These are phyloP conservation scores for Cadophora luteo-olivacea DNA, from an alignment of 2,329 filamentous ascomycete species.

Conservation along the genomic window DNA sequence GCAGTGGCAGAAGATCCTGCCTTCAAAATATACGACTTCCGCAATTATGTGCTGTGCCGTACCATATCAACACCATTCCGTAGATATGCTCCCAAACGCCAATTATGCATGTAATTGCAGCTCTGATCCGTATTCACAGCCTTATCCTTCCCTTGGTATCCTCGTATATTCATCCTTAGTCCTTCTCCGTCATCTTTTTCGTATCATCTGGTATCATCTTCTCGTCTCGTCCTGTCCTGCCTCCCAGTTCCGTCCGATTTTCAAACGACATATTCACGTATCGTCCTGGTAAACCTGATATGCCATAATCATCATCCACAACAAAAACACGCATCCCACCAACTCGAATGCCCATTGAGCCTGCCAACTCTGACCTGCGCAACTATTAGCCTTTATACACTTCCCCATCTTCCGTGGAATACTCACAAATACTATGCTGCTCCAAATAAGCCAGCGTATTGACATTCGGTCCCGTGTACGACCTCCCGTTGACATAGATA, in stretches of 20 bases:
- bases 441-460: conserved; percentile 68
- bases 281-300: conserved; percentile 61
- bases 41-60: conserved; percentile 1
- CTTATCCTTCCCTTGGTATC: conserved; percentile 3
- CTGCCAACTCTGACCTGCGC: conserved; percentile 65
- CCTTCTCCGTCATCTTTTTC: background rate
- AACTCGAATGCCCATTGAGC: conserved; percentile 68
- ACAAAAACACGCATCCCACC: conserved; percentile 63
- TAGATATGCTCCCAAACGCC: conserved; percentile 6
- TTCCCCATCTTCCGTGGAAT: background rate
- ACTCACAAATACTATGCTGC: conserved; percentile 68
- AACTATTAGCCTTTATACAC: conserved; percentile 28
- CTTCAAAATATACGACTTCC: background rate
- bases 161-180: background rate
- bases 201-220: background rate
- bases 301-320: conserved; percentile 75
- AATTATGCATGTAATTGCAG: conserved; percentile 8
- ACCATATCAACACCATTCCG: background rate
- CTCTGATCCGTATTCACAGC: conserved; percentile 3
- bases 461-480: conserved; percentile 57
- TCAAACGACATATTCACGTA: background rate
- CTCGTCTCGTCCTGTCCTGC: background rate
- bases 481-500: conserved; percentile 59
- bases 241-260: background rate
- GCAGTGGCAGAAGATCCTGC: background rate